Base-by-base conservation (phyloP, 2,329 filamentous ascomycete species). In the Calonectria naviculata region DNA sequence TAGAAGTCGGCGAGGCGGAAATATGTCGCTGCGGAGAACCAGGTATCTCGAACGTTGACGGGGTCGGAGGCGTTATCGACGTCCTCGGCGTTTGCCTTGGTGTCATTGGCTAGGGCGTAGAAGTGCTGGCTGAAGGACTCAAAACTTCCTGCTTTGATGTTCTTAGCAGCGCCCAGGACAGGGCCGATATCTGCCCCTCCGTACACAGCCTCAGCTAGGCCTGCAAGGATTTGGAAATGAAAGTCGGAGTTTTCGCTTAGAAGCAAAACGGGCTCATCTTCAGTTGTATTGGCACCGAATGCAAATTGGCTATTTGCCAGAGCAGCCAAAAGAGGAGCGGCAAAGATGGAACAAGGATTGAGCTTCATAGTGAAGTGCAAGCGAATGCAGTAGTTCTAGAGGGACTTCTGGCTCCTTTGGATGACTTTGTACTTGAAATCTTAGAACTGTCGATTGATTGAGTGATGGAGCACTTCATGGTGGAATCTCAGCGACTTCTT, bases 1-100 rank as follows among this genome's bases (percentile, higher is more conserved):
- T 81, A 87, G 71, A 85, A 84, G 70, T 84, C 82, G 9, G 86
- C 82, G 0, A 74, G 63, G 29, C 85, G 82, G 73, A 82, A 87
- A 75, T 87, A 87, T 0, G 76, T 81, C 1, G 85, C 72, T 1
- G 84, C 82, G 5, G 78, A 80, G 73, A 87, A 86, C 29, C 63
- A 77, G 5, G 75, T 68, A 9, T 75, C 72, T n/a, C 75, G 71
- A 19, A 75, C 78, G 13, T 78, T 79, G 24, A 80, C 24, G 0
- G 78, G 77, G 44, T 80, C 70, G 5, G 74, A 77, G 2, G 63
- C 56, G 1, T 67, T 24, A 4, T 76, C 74, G 0, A 75, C 72
- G 13, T 66, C 64, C 41, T 71, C 34, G 4, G 79, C 77, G 5
- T 74, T 58, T 0, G 72, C 24, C 17, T 77, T 72, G 1, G 75